These are phyloP conservation scores for Carallia brachiata DNA, from an alignment of 345 rosid species.

Conservation along the genomic window DNA sequence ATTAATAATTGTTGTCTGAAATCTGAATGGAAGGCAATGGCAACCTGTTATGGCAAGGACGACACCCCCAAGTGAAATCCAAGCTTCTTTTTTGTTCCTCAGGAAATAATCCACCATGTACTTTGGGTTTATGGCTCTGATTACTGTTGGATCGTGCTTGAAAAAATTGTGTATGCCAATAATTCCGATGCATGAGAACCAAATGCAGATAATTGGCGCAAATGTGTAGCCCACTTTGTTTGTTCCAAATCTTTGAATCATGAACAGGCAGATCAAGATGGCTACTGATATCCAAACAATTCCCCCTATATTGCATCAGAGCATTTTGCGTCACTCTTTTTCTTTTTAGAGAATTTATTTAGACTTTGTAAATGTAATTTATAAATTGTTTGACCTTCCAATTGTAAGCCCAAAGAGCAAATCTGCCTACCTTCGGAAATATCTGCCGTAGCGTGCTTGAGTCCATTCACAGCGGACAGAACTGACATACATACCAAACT, in stretches of 20 bases:
- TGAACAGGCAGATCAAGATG: constrained; percentile 23
- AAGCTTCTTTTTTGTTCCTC: constrained; percentile 26
- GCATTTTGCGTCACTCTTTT: neutral
- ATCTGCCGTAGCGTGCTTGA: constrained; percentile 32
- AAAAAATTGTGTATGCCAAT: constrained; percentile 30
- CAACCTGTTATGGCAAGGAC: constrained; percentile 32
- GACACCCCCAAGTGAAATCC: constrained; percentile 35
- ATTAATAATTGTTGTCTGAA: too few species aligned
- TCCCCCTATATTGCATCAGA: constrained; percentile 10
- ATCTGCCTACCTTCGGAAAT: constrained; percentile 36
- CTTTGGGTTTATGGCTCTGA: constrained; percentile 27
- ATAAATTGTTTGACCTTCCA: too few species aligned
- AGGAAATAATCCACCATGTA: constrained; percentile 26
- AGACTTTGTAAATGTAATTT: too few species aligned
- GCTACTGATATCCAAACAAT: constrained; percentile 30
- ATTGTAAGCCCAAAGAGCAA: too few species aligned
- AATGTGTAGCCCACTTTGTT: constrained; percentile 31
- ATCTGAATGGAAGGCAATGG: too few species aligned
- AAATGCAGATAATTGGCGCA: constrained; percentile 32
- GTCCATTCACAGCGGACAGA: constrained; percentile 50
- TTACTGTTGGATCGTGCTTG: constrained; percentile 21
- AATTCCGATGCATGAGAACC: constrained; percentile 27
- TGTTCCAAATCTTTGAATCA: constrained; percentile 31
- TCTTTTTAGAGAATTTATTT: too few species aligned
- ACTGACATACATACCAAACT: constrained; percentile 19